phyloP scores from a whole-genome alignment of 2,329 filamentous ascomycete species.

The Colletotrichum tofieldiae region DNA sequence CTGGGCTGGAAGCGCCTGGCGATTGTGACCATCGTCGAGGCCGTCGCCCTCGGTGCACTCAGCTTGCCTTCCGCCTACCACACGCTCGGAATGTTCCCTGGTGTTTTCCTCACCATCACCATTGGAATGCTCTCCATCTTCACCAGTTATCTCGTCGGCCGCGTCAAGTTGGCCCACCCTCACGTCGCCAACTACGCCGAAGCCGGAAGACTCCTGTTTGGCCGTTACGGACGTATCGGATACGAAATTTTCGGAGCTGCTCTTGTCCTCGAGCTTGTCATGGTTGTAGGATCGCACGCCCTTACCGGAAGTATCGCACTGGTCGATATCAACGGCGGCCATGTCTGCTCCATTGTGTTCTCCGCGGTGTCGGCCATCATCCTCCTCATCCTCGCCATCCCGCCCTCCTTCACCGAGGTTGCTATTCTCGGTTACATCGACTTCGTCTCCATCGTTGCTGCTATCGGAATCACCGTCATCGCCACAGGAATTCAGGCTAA shows the following conservation, averaged over 20 bases:
- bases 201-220: constrained; percentile 74
- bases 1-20: constrained; percentile 73
- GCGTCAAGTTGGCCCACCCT: constrained; percentile 67
- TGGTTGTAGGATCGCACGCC: constrained; percentile 81
- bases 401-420: constrained; percentile 65
- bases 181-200: constrained; percentile 79
- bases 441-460: constrained; percentile 75
- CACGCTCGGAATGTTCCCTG: constrained; percentile 68
- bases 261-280: constrained; percentile 76
- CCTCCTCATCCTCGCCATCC: constrained; percentile 62
- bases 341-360: constrained; percentile 62
- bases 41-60: constrained; percentile 68
- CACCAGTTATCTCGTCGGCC: constrained; percentile 63
- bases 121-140: constrained; percentile 64
- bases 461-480: constrained; percentile 57
- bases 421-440: constrained; percentile 67
- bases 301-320: constrained; percentile 80
- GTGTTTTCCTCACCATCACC: constrained; percentile 59
- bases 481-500: constrained; percentile 52
- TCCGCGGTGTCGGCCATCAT: constrained; percentile 63
- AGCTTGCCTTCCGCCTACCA: constrained; percentile 68
- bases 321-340: constrained; percentile 74
- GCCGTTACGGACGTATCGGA: constrained; percentile 62
- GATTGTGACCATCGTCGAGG: constrained; percentile 70
- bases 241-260: constrained; percentile 74